A percentile compares a stretch with the other conserved stretches of the same genome.
Conservation (phyloP, 257 asterid genomes). For the Fraxinus quadrangulata region DNA sequence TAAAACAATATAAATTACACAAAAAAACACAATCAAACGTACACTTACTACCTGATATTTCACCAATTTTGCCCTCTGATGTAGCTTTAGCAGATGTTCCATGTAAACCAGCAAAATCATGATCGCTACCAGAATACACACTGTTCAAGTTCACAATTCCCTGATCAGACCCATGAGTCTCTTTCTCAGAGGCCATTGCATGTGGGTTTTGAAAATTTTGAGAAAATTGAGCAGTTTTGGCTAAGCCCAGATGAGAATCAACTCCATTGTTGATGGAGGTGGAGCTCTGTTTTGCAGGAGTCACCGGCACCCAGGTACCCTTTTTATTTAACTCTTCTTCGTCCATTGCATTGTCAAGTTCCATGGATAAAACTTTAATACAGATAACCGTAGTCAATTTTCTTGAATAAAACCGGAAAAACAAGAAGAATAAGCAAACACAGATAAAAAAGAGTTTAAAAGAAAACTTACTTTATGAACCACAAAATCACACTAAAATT, state of each 20-base stretch:
- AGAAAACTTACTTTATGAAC: too few relatives aligned
- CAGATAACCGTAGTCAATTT: background rate
- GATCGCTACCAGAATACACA: background rate
- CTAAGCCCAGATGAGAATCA: slow-evolving; percentile 9
- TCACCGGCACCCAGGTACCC: slow-evolving; percentile 26
- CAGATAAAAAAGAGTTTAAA: background rate
- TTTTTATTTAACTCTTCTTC: slow-evolving; percentile 10
- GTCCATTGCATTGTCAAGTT: slow-evolving; percentile 5
- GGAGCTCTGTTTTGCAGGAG: slow-evolving; percentile 14
- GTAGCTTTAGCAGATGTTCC: background rate
- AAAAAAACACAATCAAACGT: background rate
- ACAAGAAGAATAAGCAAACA: background rate
- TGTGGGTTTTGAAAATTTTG: background rate
- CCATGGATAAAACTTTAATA: background rate
- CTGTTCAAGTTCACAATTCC: background rate
- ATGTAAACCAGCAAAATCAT: background rate
- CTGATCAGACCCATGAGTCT: background rate
- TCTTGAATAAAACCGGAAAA: background rate
- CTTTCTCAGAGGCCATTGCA: background rate
- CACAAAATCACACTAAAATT: too few relatives aligned
- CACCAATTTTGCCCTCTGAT: background rate
- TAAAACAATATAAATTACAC: background rate
- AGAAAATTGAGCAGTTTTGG: slow-evolving; percentile 1
- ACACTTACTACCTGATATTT: slow-evolving; percentile 1
- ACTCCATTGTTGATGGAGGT: background rate